phyloP scores from a whole-genome alignment of 306 rosid genomes.

The Ochetophila trinervis region DNA sequence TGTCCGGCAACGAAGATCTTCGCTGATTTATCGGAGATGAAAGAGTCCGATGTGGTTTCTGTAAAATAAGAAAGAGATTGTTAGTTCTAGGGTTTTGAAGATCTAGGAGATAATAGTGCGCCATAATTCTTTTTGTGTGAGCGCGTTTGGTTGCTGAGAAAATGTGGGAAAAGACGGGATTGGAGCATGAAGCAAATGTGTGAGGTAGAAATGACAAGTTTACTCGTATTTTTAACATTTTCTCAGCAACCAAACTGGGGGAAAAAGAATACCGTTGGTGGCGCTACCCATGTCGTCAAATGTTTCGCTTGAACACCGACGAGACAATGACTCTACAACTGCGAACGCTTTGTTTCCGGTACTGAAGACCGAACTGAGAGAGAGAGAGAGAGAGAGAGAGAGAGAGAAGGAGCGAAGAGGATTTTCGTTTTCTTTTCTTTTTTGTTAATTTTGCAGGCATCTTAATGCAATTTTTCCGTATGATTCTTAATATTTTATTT shows the following conservation, averaged over 20 bases:
- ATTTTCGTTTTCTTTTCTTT: too few species aligned
- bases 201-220: not conserved
- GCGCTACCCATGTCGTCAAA: conserved; percentile 49
- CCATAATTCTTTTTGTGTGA: not conserved
- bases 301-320: not conserved
- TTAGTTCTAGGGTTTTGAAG: conserved; percentile 3
- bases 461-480: too few species aligned
- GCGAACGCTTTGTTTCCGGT: not conserved
- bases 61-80: not conserved
- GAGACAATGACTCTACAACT: not conserved
- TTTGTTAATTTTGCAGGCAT: too few species aligned
- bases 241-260: conserved; percentile 17
- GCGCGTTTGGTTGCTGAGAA: conserved; percentile 13
- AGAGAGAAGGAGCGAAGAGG: too few species aligned
- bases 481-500: too few species aligned
- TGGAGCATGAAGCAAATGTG: not conserved
- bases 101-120: conserved; percentile 5
- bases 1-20: conserved; percentile 93
- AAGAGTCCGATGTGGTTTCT: conserved; percentile 39
- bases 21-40: conserved; percentile 63
- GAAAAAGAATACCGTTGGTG: conserved; percentile 39
- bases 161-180: not conserved
- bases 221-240: not conserved
- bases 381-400: too few species aligned
- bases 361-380: not conserved